A percentile compares a stretch with the other conserved stretches of the same genome.
Conservation (phyloP, 441 rosid species). For the Melastoma candidum region DNA sequence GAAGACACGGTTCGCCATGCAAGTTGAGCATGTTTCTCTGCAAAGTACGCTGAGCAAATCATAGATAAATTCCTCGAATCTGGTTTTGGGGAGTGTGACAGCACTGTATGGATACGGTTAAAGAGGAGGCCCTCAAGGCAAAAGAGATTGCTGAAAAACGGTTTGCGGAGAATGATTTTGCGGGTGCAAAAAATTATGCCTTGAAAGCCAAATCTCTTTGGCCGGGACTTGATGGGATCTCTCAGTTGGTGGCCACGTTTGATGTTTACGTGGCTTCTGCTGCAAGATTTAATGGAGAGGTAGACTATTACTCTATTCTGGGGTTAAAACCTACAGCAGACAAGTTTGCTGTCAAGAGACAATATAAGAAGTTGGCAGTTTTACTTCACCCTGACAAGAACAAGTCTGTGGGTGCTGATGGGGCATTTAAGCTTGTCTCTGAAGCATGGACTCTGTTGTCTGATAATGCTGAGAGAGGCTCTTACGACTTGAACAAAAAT, state of each 20-base stretch:
- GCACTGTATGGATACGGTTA: constrained; percentile 56
- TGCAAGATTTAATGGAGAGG: constrained; percentile 45
- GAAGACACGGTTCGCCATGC: too few relatives aligned
- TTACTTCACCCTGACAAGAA: constrained; percentile 94
- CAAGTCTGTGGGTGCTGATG: constrained; percentile 91
- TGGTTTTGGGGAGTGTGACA: constrained; percentile 13
- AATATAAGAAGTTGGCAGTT: constrained; percentile 83
- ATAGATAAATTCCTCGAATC: too few relatives aligned
- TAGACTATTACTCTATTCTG: constrained; percentile 74
- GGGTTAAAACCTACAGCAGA: constrained; percentile 91
- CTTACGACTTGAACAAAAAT: constrained; percentile 61
- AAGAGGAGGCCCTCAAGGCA: constrained; percentile 74
- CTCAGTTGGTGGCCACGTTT: constrained; percentile 87
- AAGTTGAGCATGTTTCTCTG: too few relatives aligned
- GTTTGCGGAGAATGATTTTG: constrained; percentile 68
- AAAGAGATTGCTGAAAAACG: constrained; percentile 83
- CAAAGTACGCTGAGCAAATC: too few relatives aligned
- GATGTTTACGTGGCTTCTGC: constrained; percentile 82
- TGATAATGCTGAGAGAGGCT: constrained; percentile 57
- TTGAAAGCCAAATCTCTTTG: constrained; percentile 64
- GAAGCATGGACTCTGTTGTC: constrained; percentile 89
- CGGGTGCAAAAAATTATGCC: constrained; percentile 69
- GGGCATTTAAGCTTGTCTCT: constrained; percentile 89
- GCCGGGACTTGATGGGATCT: constrained; percentile 81
- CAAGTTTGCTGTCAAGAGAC: constrained; percentile 77